Evolutionary conservation across 2,329 filamentous ascomycete species (phyloP), one percentile per base, ranked within the genome.

Genomic region (Alternaria gansuensis): DNA sequence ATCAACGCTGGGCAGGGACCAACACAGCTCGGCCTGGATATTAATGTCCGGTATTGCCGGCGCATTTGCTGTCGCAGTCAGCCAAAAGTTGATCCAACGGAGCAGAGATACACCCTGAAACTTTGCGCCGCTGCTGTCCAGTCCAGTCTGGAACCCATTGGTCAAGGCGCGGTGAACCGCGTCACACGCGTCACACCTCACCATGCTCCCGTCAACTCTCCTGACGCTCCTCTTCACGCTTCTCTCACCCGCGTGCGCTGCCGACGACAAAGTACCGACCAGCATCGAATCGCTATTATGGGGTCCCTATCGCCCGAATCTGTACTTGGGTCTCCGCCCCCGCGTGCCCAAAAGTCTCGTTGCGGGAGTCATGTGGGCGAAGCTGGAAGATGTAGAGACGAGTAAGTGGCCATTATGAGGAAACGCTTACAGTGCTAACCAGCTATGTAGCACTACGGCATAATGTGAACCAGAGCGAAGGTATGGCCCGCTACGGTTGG

Each of bases 401-500:
- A 90, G 92, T 95, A 82, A 65, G 88, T 80, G 28, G 28, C 39
- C 14, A n/a, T 7, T 7, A 1, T 37, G 13, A 7, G 13, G 21
- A 41, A 24, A 11, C 21, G 13, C 13, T 5, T 26, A 24, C 24
- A 37, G 23, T 49, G 49, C 61, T 70, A 51, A 71, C 40, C 3
- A 36, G 23, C 21, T 4, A 28, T 23, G n/a, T 37, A 75, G 73
- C 88, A 68, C 88, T 97, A 68, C 88, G 94, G 61, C 92, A 97
- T 77, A 96, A 93, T 0, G 97, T 95, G 79, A 93, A 97, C 77
- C 93, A 97, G 75, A 87, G 93, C 75, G 91, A 95, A 73, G 90
- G 90, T 65, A 97, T 98, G 86, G 89, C 87, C 41, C 93, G 93
- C 48, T 98, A 98, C 77, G 94, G 94, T 61, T 99, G 95, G 94